Evolutionary conservation across 2,329 filamentous ascomycete genomes (phyloP).

Genomic region (Botrytis squamosa): DNA sequence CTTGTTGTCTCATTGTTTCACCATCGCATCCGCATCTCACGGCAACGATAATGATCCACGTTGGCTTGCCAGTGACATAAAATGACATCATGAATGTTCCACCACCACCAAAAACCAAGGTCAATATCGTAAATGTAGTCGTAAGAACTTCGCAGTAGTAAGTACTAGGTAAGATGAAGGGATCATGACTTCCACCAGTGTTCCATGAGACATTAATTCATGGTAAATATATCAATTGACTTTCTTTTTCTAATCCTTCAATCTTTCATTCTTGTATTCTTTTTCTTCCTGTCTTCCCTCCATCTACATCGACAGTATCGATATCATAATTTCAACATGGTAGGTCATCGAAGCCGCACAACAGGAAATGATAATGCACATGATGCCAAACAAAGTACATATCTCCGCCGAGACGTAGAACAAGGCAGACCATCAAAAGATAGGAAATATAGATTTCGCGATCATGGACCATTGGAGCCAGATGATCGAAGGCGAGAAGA

Average conservation of each 20-base stretch:
- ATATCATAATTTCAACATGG: constrained; percentile 6
- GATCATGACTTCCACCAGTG: neutral
- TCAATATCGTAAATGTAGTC: neutral
- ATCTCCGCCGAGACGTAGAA: constrained; percentile 18
- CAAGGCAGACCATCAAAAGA: constrained; percentile 25
- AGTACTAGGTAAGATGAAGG: neutral
- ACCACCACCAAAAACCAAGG: constrained; percentile 12
- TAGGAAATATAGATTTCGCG: constrained; percentile 31
- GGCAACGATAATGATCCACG: neutral
- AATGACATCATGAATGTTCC: constrained; percentile 15
- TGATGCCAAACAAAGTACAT: constrained; percentile 3
- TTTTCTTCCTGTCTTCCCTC: neutral
- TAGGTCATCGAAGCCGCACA: constrained; percentile 3
- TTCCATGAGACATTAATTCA: neutral
- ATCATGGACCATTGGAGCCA: constrained; percentile 26
- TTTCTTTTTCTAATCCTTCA: neutral
- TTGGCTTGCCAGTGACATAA: neutral
- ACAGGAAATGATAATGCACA: neutral
- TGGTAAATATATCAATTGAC: neutral
- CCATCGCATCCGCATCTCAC: neutral
- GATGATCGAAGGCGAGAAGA: constrained; percentile 31
- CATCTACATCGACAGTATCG: neutral
- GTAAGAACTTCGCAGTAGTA: neutral
- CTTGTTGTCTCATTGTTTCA: neutral
- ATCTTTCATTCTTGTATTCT: neutral